Percentiles rank a stretch among this genome's conserved stretches.
These are phyloP conservation scores for Botrytis galanthina DNA, from an alignment of 2,329 filamentous ascomycete species.

Conservation along the genomic window DNA sequence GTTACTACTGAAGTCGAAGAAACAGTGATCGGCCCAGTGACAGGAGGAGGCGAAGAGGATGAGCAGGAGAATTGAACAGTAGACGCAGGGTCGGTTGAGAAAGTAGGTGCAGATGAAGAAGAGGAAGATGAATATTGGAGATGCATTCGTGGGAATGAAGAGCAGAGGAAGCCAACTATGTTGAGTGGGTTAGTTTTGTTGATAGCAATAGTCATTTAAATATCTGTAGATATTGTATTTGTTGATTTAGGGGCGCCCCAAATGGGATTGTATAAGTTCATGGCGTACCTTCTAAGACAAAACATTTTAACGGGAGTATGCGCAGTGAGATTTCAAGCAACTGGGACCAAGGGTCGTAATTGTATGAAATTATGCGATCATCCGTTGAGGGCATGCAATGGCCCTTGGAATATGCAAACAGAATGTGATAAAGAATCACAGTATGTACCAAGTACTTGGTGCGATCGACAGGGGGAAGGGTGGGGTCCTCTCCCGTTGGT, in stretches of 20 bases:
- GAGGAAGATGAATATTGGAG: constrained; percentile 79
- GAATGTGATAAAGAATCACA: constrained; percentile 10
- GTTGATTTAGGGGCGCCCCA: neutral
- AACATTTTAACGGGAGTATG: constrained; percentile 48
- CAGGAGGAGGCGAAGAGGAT: constrained; percentile 92
- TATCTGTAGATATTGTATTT: neutral
- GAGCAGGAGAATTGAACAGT: constrained; percentile 93
- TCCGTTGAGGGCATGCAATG: constrained; percentile 22
- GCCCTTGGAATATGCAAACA: constrained; percentile 5
- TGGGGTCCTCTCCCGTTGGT: neutral
- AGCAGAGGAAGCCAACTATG: constrained; percentile 79
- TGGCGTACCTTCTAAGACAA: constrained; percentile 56
- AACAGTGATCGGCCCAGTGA: constrained; percentile 84
- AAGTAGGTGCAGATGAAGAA: constrained; percentile 94
- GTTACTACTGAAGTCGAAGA: constrained; percentile 87
- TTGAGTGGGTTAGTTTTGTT: constrained; percentile 17
- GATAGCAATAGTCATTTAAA: neutral
- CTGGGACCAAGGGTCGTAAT: constrained; percentile 17
- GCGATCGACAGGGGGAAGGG: neutral
- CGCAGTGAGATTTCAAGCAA: neutral
- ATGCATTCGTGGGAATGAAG: constrained; percentile 84
- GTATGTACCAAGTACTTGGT: neutral
- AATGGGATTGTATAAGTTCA: neutral
- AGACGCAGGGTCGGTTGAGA: constrained; percentile 93
- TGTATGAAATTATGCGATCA: constrained; percentile 28